Conservation (phyloP, 78 protist genomes). For the Dictyostelium citrinum region DNA sequence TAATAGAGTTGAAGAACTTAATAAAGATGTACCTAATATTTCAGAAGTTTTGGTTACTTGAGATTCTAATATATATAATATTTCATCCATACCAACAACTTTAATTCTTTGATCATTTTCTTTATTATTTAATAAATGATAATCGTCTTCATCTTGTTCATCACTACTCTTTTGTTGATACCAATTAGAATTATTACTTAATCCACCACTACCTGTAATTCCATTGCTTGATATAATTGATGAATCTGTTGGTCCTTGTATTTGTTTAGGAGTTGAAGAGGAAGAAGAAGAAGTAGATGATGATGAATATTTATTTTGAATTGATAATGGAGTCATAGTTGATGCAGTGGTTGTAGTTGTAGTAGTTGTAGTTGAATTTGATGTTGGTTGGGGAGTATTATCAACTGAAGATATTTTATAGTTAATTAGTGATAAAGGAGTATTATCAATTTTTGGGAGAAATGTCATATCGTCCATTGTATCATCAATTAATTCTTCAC, state of each 20-base stretch:
- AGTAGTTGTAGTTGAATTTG: background rate
- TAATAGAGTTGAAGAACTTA: background rate
- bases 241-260: background rate
- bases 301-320: background rate
- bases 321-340: background rate
- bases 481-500: constrained; percentile 14
- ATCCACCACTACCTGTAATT: background rate
- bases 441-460: background rate
- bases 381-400: background rate
- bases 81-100: background rate
- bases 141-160: background rate
- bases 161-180: background rate
- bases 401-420: background rate
- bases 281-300: background rate
- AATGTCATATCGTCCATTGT: constrained; percentile 19
- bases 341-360: background rate
- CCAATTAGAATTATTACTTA: background rate
- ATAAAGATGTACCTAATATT: background rate
- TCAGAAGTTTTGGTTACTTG: background rate
- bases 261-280: background rate
- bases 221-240: background rate
- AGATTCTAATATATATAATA: background rate
- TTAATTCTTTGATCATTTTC: background rate
- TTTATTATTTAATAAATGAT: background rate
- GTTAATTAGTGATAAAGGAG: background rate